A percentile compares a stretch with the other conserved stretches of the same genome.
phyloP scores from a whole-genome alignment of 305 asterid genomes.

The Caryopteris hybrid region DNA sequence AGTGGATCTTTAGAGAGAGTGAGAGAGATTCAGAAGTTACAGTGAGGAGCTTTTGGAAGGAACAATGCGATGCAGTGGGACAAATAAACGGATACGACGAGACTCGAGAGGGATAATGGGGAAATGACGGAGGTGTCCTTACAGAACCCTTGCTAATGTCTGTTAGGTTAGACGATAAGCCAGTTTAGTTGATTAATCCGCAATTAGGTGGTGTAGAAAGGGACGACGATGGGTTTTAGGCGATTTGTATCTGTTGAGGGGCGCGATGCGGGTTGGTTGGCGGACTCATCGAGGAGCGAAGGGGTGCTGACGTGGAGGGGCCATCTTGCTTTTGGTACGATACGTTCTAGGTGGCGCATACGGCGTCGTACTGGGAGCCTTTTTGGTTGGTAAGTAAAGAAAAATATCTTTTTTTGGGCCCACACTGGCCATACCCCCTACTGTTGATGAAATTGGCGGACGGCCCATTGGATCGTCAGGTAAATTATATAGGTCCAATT shows the following conservation, averaged over 20 bases:
- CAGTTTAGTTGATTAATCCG: background rate
- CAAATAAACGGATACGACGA: background rate
- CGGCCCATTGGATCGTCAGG: too few relatives aligned
- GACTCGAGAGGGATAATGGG: background rate
- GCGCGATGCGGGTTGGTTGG: conserved; percentile 1
- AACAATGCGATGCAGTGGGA: too few relatives aligned
- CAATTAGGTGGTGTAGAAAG: background rate
- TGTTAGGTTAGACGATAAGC: background rate
- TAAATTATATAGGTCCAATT: too few relatives aligned
- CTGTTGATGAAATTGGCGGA: too few relatives aligned
- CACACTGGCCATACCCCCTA: background rate
- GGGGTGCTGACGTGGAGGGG: conserved; percentile 32
- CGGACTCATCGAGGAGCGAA: conserved; percentile 54
- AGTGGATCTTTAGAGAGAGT: background rate
- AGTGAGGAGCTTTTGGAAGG: background rate
- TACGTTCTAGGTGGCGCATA: conserved; percentile 15
- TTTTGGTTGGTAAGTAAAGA: background rate
- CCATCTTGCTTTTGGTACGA: conserved; percentile 14
- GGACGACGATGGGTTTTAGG: background rate
- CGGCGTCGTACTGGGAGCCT: conserved; percentile 15
- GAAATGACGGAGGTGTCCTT: conserved; percentile 13
- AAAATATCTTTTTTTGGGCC: background rate
- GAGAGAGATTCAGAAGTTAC: background rate
- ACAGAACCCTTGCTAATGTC: background rate
- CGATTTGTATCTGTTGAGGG: background rate